Percentiles rank a stretch among this genome's conserved stretches.
Conservation (phyloP, 352 stramenopile species). For the Phytophthora lateralis region DNA sequence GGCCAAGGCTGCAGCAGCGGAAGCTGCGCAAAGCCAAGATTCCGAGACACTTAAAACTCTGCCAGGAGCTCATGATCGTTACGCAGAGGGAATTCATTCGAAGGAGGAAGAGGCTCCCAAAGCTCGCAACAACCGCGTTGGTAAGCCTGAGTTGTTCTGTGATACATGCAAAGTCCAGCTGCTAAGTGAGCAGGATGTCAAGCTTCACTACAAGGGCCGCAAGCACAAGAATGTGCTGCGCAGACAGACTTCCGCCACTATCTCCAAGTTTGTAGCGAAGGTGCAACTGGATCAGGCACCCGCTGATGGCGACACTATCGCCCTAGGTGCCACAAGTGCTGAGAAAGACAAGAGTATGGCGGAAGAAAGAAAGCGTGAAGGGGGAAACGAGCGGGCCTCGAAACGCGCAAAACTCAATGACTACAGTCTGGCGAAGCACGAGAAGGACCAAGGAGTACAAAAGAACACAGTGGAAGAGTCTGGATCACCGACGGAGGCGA, state of each 20-base stretch:
- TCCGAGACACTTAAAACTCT: slow-evolving; percentile 37
- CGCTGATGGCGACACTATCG: not conserved
- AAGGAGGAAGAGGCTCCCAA: slow-evolving; percentile 10
- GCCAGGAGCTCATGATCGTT: slow-evolving; percentile 44
- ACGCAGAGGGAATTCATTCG: slow-evolving; percentile 24
- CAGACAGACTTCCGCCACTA: slow-evolving; percentile 46
- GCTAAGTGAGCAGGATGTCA: slow-evolving; percentile 76
- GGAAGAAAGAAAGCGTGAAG: slow-evolving; percentile 23
- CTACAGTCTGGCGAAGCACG: not conserved
- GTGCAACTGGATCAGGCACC: slow-evolving; percentile 21
- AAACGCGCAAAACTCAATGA: slow-evolving; percentile 40
- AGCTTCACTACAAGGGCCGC: slow-evolving; percentile 77
- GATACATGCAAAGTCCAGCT: slow-evolving; percentile 71
- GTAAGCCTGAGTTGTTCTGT: slow-evolving; percentile 65
- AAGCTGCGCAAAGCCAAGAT: slow-evolving; percentile 17
- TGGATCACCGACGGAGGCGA: slow-evolving; percentile 13
- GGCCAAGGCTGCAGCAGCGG: slow-evolving; percentile 41
- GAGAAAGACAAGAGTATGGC: not conserved
- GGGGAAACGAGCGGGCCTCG: slow-evolving; percentile 19
- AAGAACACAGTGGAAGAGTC: slow-evolving; percentile 1
- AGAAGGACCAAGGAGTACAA: not conserved
- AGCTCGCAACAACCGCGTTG: slow-evolving; percentile 28
- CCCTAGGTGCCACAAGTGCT: too few relatives aligned
- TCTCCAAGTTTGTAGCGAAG: slow-evolving; percentile 56
- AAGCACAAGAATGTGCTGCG: slow-evolving; percentile 85